Conservation (phyloP, 352 stramenopile genomes). For the Phytopythium ostracodes region DNA sequence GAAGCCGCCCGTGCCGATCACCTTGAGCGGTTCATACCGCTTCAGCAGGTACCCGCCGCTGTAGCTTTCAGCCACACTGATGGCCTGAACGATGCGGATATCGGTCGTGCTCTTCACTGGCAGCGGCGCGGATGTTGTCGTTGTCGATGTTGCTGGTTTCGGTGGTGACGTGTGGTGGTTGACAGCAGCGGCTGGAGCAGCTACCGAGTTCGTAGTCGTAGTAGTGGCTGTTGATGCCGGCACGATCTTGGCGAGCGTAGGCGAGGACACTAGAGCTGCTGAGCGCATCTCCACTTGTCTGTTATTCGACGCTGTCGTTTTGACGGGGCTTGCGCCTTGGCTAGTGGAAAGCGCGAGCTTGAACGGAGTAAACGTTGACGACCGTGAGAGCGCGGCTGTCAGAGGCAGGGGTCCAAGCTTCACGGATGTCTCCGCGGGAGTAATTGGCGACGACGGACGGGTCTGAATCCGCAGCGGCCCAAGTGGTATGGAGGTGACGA, state of each 20-base stretch:
- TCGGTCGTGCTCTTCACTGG: constrained; percentile 20
- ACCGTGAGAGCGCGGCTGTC: neutral
- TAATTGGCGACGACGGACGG: neutral
- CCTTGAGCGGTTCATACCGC: constrained; percentile 76
- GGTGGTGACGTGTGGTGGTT: neutral
- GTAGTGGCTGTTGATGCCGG: neutral
- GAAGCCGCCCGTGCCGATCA: constrained; percentile 82
- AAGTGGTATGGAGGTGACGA: neutral
- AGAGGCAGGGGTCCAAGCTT: neutral
- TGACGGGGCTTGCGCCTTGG: neutral
- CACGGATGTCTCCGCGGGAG: neutral
- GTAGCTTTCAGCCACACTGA: constrained; percentile 79
- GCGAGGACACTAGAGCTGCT: neutral
- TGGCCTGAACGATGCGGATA: constrained; percentile 57
- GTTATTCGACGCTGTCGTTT: neutral
- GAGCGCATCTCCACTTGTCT: neutral
- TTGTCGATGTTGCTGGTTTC: constrained; percentile 2
- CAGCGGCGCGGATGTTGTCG: neutral
- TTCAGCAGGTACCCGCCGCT: constrained; percentile 69
- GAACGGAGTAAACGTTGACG: neutral
- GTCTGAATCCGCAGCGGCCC: neutral
- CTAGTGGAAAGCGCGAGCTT: neutral
- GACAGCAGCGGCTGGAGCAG: constrained; percentile 14
- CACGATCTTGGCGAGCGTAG: neutral
- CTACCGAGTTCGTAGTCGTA: constrained; percentile 6